phyloP scores from a whole-genome alignment of 2,329 filamentous ascomycete species.

The Scorias spongiosa region DNA sequence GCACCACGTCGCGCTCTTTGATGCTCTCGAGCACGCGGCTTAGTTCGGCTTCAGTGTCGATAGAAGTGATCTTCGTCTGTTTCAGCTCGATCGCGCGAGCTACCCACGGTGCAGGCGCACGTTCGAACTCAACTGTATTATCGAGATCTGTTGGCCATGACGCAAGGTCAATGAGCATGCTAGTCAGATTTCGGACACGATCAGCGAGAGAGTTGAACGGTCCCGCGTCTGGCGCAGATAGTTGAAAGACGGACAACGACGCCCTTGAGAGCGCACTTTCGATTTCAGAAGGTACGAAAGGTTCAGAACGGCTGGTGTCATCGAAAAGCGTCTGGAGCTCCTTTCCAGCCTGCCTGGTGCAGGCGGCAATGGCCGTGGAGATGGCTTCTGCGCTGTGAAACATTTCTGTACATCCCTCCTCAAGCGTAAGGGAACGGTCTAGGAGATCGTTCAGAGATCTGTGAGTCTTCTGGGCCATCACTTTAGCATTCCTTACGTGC shows the following conservation, averaged over 20 bases:
- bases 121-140: slow-evolving; percentile 46
- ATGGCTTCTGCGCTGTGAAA: slow-evolving; percentile 57
- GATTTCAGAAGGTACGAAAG: slow-evolving; percentile 52
- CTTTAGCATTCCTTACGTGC: slow-evolving; percentile 69
- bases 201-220: slow-evolving; percentile 53
- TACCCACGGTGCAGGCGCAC: slow-evolving; percentile 63
- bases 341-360: slow-evolving; percentile 52
- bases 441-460: slow-evolving; percentile 65
- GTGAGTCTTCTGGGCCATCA: slow-evolving; percentile 64
- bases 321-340: slow-evolving; percentile 51
- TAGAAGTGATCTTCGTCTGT: slow-evolving; percentile 62
- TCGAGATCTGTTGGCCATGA: slow-evolving; percentile 37
- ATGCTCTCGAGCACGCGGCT: slow-evolving; percentile 66
- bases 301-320: slow-evolving; percentile 56
- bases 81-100: slow-evolving; percentile 68
- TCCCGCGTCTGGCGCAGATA: slow-evolving; percentile 43
- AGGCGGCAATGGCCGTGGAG: slow-evolving; percentile 48
- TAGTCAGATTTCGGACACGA: slow-evolving; percentile 50
- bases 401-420: slow-evolving; percentile 47
- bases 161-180: slow-evolving; percentile 54
- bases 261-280: slow-evolving; percentile 46
- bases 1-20: slow-evolving; percentile 49
- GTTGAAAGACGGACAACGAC: slow-evolving; percentile 34
- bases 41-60: slow-evolving; percentile 76
- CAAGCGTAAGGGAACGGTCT: slow-evolving; percentile 57